Evolutionary conservation across 768 basidiomycete species (phyloP).

Genomic region (Strobilomyces confusus): DNA sequence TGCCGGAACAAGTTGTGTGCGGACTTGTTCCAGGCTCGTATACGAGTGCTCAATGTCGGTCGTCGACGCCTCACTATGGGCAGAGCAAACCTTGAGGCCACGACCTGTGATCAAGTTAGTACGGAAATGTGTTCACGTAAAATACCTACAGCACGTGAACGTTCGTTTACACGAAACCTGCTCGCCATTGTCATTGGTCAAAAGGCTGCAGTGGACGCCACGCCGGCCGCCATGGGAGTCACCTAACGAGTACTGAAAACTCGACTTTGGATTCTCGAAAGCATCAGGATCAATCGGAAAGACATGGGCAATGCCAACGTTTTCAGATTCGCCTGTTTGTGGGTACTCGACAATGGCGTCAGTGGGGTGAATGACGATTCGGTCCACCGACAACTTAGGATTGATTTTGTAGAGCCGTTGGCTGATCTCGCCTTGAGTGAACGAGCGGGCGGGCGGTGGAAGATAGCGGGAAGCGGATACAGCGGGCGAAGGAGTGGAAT

Average conservation of each 20-base stretch:
- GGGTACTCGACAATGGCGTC: neutral
- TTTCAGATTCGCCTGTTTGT: neutral
- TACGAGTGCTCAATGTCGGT: neutral
- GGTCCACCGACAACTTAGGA: neutral
- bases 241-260: neutral
- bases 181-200: neutral
- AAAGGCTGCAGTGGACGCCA: neutral
- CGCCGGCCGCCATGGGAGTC: neutral
- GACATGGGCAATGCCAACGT: neutral
- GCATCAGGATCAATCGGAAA: neutral
- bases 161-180: neutral
- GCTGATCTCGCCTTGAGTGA: neutral
- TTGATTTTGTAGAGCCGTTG: neutral
- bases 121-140: neutral
- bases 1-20: neutral
- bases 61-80: neutral
- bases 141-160: neutral
- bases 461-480: neutral
- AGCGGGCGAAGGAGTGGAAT: neutral
- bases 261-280: neutral
- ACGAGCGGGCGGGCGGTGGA: neutral
- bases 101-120: neutral
- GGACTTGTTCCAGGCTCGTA: neutral
- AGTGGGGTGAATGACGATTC: neutral
- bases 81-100: neutral